A percentile compares a stretch with the other conserved stretches of the same genome.
Evolutionary conservation across 257 asterid species (phyloP).

Genomic region (Parsonsia alboflavescens): DNA sequence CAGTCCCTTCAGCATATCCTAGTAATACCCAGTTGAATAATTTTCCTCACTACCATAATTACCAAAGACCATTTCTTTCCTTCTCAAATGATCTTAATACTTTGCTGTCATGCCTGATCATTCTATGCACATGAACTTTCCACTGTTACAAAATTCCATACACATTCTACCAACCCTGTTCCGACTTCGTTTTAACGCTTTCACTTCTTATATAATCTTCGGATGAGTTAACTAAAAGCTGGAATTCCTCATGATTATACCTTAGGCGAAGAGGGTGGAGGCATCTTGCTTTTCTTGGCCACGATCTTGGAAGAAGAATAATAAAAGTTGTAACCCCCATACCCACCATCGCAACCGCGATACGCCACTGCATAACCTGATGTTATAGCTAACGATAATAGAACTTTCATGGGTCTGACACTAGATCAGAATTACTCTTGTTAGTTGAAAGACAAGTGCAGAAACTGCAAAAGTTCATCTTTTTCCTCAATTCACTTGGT

Average conservation of each 20-base stretch:
- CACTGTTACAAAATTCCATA: background rate
- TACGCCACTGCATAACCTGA: slow-evolving; percentile 32
- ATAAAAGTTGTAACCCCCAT: slow-evolving; percentile 14
- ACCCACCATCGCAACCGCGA: slow-evolving; percentile 19
- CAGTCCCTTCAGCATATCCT: background rate
- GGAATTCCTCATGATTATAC: slow-evolving; percentile 23
- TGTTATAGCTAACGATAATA: slow-evolving; percentile 34
- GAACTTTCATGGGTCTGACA: slow-evolving; percentile 47
- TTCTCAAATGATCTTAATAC: background rate
- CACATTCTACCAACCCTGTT: background rate
- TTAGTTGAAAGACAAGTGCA: slow-evolving; percentile 8
- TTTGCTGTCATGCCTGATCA: background rate
- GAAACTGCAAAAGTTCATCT: background rate
- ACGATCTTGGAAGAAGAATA: slow-evolving; percentile 44
- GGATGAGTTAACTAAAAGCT: background rate
- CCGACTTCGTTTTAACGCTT: background rate
- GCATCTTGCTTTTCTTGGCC: slow-evolving; percentile 60
- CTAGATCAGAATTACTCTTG: slow-evolving; percentile 2
- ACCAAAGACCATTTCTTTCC: background rate
- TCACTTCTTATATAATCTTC: slow-evolving; percentile 7
- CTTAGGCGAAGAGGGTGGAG: slow-evolving; percentile 53
- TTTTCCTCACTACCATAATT: background rate
- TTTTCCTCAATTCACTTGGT: slow-evolving; percentile 3
- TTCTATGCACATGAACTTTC: background rate
- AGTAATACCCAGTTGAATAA: background rate